Evolutionary conservation across 805 yeast genomes (phyloP), one percentile per base, ranked within the genome.

Genomic region (Yarrowia sp.): DNA sequence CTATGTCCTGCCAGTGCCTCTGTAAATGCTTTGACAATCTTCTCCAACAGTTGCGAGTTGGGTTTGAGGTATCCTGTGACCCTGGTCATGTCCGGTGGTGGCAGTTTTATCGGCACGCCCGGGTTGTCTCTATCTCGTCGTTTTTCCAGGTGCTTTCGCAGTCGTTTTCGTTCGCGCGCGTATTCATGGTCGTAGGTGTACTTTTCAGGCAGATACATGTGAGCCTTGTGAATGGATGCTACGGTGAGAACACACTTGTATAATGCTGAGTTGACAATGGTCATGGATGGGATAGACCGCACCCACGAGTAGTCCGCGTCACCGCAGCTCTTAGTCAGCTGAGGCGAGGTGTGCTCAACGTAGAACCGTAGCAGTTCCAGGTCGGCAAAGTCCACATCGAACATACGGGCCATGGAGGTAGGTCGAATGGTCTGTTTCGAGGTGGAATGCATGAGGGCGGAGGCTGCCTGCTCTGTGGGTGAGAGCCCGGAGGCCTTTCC

Each of bases 381-480:
- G 63, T 58, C 63, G 14, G 63, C 63, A 21, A 21, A 58, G 51
- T 58, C 63, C 51, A 58, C 63, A 30, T 58, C 63, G n/a, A 58
- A 58, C 63, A 58, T 58, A 8, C 51, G 9, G 12, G 63, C 49
- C 63, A 58, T 58, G 22, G 63, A 58, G 2, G 63, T 58, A 11
- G 63, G 51, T 8, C 51, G 40, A 17, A 43, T 43, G n/a, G 40
- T 32, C 49, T 41, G 38, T 14, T 58, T 58, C 22, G 63, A 58
- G 17, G 51, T 58, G 32, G 63, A 41, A 33, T 58, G 41, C 51
- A 33, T 32, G 26, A 58, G 51, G 16, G 63, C 63, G 4, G 63
- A 41, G n/a, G 63, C 38, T 4, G 63, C 63, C 16, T 30, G 51
- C 21, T 58, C 51, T 17, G 49, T 43, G 14, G 63, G 63, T 17